Base-by-base conservation (phyloP, 2,329 filamentous ascomycete species). In the Remersonia thermophila region DNA sequence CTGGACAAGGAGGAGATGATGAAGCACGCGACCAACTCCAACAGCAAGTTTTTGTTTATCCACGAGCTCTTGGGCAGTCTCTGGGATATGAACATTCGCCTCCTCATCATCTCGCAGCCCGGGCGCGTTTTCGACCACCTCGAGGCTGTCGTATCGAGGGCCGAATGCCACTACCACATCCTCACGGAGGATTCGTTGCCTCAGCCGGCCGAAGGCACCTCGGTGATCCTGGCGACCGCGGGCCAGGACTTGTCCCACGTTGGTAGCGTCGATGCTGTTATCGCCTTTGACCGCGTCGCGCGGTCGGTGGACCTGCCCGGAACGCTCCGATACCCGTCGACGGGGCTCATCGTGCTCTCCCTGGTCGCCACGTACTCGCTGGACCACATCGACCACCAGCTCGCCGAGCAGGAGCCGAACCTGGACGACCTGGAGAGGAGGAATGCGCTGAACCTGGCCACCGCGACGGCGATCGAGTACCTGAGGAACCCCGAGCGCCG, bases 41-140 rank as follows among this genome's bases (percentile, higher is more conserved):
- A 74, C 51, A 58, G 69, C 37, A 80, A 80, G 45, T 73, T 71
- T 45, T 65, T 63, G 23, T 79, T 80, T 45, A 47, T 77, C 5
- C 66, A 62, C 30, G 71, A 76, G 42, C 56, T 80, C 3, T 50
- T 77, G 20, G 56, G 65, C 14, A 48, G 53, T 7, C 49, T 76
- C 9, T 48, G 51, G n/a, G 52, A 56, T 12, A 51, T 56, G 10
- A 57, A 65, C 9, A 63, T 60, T 27, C 67, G 63, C 26, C 52
- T 79, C 7, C 53, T 76, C 11, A 63, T 80, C 16, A 48, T 79
- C 9, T 68, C 63, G 7, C 66, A 66, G 14, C 63, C 66, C 5
- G 61, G 63, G 8, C 58, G 61, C 20, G 55, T 72, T 6, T 53
- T 72, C 28, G 63, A 69, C 20, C 63, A 77, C 23, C 55, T 80